Base-by-base conservation (phyloP, 345 rosid genomes). In the Euphorbia tirucalli region DNA sequence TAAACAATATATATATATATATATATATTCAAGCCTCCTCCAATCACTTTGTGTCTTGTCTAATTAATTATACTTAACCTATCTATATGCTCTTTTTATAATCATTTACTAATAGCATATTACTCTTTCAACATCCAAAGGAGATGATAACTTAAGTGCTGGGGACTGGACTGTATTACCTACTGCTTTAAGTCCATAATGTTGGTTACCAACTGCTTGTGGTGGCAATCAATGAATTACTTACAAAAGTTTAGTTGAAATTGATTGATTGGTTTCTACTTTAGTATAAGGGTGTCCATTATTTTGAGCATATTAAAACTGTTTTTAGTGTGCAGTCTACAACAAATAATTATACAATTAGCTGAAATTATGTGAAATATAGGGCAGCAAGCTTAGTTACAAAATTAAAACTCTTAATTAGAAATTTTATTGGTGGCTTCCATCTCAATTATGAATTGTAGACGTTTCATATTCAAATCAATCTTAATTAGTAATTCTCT, bases 131-230 rank as follows among this genome's bases (percentile, higher is more conserved):
- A 22, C 52, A 15, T 37, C 16, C 39, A 21, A 8, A 32, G 43
- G 1, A 57, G 72, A 69, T 68, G 21, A 59, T 46, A 16, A 41
- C 57, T 27, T 46, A 24, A 44, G 0, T 25, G 22, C 37, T 5
- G 19, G 6, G 0, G 18, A 16, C 37, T 5, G 19, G 6, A 48
- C 50, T 15, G 9, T 24, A 7, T 7, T 21, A 14, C 58, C 69
- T 37, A 35, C 31, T 21, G 58, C 22, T 35, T n/a, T 31, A 30
- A 30, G 31, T 61, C 49, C 11, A 35, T 35, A 46, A 16, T 31
- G 25, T 63, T 63, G 61, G 4, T 65, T 39, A 27, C 44, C 37
- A 65, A 56, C 57, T 73, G 70, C 44, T 65, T 55, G 41, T 3
- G 39, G 27, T 13, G 39, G 32, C 48, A 55, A 22, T 65, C 41